Base-by-base conservation (phyloP, 1,284 basidiomycete species). In the Bondarzewia mesenterica region DNA sequence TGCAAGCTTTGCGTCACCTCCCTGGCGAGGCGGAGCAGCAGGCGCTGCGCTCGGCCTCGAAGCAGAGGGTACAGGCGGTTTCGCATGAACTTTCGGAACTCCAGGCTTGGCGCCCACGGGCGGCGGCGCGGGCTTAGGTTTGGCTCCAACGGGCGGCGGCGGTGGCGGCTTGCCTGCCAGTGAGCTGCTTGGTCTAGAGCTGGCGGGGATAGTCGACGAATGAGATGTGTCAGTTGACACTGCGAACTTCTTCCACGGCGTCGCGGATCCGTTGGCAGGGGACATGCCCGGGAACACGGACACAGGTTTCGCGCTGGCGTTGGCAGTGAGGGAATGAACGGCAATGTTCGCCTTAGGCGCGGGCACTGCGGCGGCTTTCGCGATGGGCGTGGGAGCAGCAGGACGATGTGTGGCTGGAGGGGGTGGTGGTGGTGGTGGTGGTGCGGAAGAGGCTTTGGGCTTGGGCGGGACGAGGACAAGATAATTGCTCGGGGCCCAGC, bases 401-500 rank as follows among this genome's bases (percentile, higher is more conserved):
- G 59, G 50, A 45, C 44, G 50, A 52, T 55, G 61, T 32, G 62
- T 60, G 56, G 62, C 61, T 42, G 63, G 56, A 51, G 66, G 55
- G 3, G 62, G 0, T 67, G 63, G 1, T 0, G 89, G 85, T 0
- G 79, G 74, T 1, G 77, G 74, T 6, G 90, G 81, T 0, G 86
- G 78, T 0, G 81, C 71, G 18, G 81, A 73, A 1, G 76, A 71
- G 7, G 76, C 70, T 44, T 76, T 78, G 2, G 77, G 72, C 52
- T 75, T 77, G 14, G 79, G 79, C 40, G 81, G 79, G 3, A 85
- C 78, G 40, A 86, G 74, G 61, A 94, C 89, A 22, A 94, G 80
- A 61, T 97, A 97, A 65, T 97, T 96, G 54, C 86, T 85, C 2
- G 95, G 95, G 15, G 93, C 89, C 94, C 94, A 99, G 14, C 93